Evolutionary conservation across 108 stramenopile genomes (phyloP), one percentile per base, ranked within the genome.

Genomic region (Fragilariopsis cylindrus): DNA sequence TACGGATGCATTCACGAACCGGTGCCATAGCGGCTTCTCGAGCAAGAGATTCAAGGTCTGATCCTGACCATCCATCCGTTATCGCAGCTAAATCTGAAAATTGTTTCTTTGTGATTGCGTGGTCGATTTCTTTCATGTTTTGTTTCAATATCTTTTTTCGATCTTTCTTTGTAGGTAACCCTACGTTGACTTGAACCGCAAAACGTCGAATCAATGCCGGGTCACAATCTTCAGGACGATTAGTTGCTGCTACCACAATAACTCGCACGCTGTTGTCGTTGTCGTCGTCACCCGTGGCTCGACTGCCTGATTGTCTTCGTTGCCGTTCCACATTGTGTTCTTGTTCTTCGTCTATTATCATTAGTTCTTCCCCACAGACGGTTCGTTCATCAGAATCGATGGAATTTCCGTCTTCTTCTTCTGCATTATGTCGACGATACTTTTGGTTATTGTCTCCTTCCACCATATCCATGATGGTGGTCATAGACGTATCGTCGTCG

Each of bases 21-120:
- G 93, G 93, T 46, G 91, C 89, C 93, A 95, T 95, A 48, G 86
- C 88, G 9, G 91, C 90, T 75, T 95, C 93, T 56, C 93, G 79
- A 16, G 87, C 80, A 49, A 95, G 73, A 57, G 82, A 88, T 74
- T 95, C 90, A 55, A 94, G 58, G 63, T 91, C 92, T 5, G 90
- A 90, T 16, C 94, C 94, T 41, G 92, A 90, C 94, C 92, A 92
- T 40, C 90, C 90, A 13, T 95, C 89, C 7, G 92, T 92, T 4
- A 76, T 70, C 40, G 65, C 48, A 8, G 89, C 84, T 5, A 92
- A 49, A 39, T 78, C 70, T 0, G 79, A 63, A 2, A 95, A 63
- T 30, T 95, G 82, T 47, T 60, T 44, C 3, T 68, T 45, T 4
- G 84, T 74, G 6, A 95, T 48, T 40, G 66, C 70, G 66, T 91